Conservation (phyloP, 208 protist species). For the Angomonas ambiguus region DNA sequence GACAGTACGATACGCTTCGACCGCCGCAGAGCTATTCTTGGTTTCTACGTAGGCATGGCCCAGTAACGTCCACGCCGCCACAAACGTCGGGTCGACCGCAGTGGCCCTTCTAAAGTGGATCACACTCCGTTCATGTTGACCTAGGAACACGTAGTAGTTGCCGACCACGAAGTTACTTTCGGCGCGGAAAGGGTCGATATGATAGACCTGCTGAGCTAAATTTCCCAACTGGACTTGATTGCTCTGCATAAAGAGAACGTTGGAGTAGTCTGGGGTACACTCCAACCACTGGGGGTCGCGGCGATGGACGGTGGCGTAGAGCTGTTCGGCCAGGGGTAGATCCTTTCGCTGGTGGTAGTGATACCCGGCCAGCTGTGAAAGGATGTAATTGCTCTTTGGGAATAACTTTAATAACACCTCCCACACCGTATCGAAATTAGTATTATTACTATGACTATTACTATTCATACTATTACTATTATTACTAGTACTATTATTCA, state of each 20-base stretch:
- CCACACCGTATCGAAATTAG: slow-evolving; percentile 44
- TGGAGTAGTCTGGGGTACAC: slow-evolving; percentile 93
- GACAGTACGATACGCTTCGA: slow-evolving; percentile 94
- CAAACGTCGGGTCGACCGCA: slow-evolving; percentile 82
- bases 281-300: slow-evolving; percentile 91
- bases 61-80: slow-evolving; percentile 95
- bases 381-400: slow-evolving; percentile 62
- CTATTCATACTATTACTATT: neutral
- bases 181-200: slow-evolving; percentile 92
- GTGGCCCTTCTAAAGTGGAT: slow-evolving; percentile 93
- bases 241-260: slow-evolving; percentile 96
- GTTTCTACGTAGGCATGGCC: slow-evolving; percentile 97
- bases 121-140: slow-evolving; percentile 94
- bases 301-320: slow-evolving; percentile 86
- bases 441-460: slow-evolving; percentile 5
- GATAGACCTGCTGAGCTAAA: slow-evolving; percentile 91
- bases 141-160: slow-evolving; percentile 96
- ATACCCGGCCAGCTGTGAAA: slow-evolving; percentile 78
- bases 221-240: slow-evolving; percentile 79
- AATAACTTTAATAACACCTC: slow-evolving; percentile 57
- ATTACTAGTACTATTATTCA: slow-evolving; percentile 1
- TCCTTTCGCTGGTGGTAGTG: slow-evolving; percentile 88
- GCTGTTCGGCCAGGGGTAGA: slow-evolving; percentile 62
- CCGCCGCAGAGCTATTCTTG: slow-evolving; percentile 92
- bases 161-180: slow-evolving; percentile 97